Conservation (phyloP, 2,329 filamentous ascomycete genomes). For the Pestalotiopsis sp. region DNA sequence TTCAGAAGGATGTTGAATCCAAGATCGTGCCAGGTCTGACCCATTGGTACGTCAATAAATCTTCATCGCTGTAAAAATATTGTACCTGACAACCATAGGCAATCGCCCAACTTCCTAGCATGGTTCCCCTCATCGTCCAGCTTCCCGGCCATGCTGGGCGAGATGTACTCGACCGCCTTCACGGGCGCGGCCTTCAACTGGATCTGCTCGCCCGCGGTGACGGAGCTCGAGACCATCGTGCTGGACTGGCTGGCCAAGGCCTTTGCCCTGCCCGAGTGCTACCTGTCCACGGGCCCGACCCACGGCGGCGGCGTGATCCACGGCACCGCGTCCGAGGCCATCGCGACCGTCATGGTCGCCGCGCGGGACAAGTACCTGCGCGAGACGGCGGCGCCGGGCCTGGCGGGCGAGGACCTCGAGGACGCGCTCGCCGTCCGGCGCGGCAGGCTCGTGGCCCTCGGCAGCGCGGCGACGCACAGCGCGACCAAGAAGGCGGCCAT, state of each 20-base stretch:
- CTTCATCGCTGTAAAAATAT: too few species aligned
- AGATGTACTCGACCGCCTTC: slow-evolving; percentile 89
- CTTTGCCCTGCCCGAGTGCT: slow-evolving; percentile 73
- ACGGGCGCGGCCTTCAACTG: slow-evolving; percentile 95
- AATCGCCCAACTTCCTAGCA: slow-evolving; percentile 92
- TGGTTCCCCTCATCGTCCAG: slow-evolving; percentile 87
- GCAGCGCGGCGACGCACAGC: slow-evolving; percentile 78
- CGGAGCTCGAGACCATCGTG: slow-evolving; percentile 90
- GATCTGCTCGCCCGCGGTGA: slow-evolving; percentile 90
- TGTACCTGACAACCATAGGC: slow-evolving; percentile 45
- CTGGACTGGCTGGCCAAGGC: slow-evolving; percentile 88
- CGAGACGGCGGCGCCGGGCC: slow-evolving; percentile 56
- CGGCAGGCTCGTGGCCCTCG: slow-evolving; percentile 77
- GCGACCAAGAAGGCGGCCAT: slow-evolving; percentile 85
- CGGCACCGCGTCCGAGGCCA: slow-evolving; percentile 84
- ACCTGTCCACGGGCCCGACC: slow-evolving; percentile 70
- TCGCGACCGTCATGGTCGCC: slow-evolving; percentile 84
- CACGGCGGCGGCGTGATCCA: slow-evolving; percentile 90
- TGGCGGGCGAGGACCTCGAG: slow-evolving; percentile 58
- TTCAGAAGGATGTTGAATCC: slow-evolving; percentile 79
- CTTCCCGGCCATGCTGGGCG: slow-evolving; percentile 85
- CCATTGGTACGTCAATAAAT: slow-evolving; percentile 76
- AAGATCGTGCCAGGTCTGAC: slow-evolving; percentile 92
- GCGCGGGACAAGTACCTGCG: slow-evolving; percentile 79
- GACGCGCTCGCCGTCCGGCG: slow-evolving; percentile 69